These are phyloP conservation scores for Gossypium arboreum DNA, from an alignment of 345 rosid genomes.

Conservation along the genomic window DNA sequence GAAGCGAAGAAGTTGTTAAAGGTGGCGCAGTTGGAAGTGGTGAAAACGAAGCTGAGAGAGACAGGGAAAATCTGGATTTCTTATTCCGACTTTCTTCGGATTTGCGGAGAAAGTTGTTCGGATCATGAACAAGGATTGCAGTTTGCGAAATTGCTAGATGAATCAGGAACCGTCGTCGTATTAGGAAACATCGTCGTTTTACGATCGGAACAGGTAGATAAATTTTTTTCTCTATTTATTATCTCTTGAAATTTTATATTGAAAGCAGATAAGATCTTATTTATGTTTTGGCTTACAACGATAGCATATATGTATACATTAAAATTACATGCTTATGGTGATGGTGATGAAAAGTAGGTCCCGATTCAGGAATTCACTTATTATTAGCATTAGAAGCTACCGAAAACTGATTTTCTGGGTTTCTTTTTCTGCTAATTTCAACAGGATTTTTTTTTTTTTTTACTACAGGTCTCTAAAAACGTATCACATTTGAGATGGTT, in stretches of 20 bases:
- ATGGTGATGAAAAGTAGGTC: slow-evolving; percentile 19
- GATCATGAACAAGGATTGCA: slow-evolving; percentile 48
- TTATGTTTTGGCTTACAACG: slow-evolving; percentile 15
- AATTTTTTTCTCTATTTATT: not conserved
- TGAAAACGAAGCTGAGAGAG: slow-evolving; percentile 57
- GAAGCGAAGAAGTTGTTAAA: slow-evolving; percentile 71
- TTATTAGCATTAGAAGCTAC: slow-evolving; percentile 14
- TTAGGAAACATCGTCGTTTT: slow-evolving; percentile 63
- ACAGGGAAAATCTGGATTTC: slow-evolving; percentile 48
- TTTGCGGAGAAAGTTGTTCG: slow-evolving; percentile 52
- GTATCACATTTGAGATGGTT: slow-evolving; percentile 35
- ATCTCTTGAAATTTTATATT: not conserved
- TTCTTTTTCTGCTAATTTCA: slow-evolving; percentile 19
- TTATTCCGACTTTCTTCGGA: slow-evolving; percentile 50
- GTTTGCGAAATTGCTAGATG: slow-evolving; percentile 64
- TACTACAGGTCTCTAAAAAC: slow-evolving; percentile 19
- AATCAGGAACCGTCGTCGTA: slow-evolving; percentile 75
- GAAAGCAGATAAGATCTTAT: not conserved
- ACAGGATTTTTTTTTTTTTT: slow-evolving; percentile 40
- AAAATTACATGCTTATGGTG: slow-evolving; percentile 5
- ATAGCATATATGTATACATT: not conserved
- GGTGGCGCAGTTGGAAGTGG: slow-evolving; percentile 64
- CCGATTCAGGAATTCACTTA: not conserved
- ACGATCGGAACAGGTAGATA: slow-evolving; percentile 71
- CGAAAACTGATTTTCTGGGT: slow-evolving; percentile 49